Evolutionary conservation across 805 yeast genomes (phyloP).

Genomic region (Metschnikowia drakensbergensis): DNA sequence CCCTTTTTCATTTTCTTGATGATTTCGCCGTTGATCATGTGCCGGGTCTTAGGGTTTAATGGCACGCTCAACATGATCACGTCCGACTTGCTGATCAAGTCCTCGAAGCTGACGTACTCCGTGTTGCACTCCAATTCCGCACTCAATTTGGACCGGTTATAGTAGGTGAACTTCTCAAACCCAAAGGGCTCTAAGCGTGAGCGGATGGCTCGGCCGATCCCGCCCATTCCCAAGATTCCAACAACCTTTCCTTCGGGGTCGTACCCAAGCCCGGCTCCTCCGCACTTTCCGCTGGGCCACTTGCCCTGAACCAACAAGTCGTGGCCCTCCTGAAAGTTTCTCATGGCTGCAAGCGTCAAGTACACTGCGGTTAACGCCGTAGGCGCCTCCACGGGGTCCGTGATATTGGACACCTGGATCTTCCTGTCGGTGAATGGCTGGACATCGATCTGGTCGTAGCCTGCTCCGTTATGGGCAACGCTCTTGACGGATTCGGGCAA

Average conservation of each 20-base stretch:
- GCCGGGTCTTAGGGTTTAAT: conserved; percentile 65
- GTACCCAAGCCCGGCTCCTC: conserved; percentile 60
- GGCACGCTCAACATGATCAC: conserved; percentile 75
- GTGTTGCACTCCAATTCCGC: conserved; percentile 67
- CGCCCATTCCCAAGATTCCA: conserved; percentile 86
- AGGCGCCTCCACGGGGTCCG: conserved; percentile 62
- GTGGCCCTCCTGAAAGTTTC: conserved; percentile 65
- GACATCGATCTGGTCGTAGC: conserved; percentile 69
- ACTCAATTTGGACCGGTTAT: conserved; percentile 60
- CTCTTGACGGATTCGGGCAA: conserved; percentile 53
- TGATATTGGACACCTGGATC: conserved; percentile 66
- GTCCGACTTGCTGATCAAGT: conserved; percentile 60
- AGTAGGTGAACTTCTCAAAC: conserved; percentile 62
- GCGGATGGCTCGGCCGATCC: conserved; percentile 80
- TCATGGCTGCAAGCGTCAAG: conserved; percentile 57
- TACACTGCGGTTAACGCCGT: conserved; percentile 71
- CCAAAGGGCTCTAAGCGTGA: conserved; percentile 75
- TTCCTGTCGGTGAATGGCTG: conserved; percentile 46
- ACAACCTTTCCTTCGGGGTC: conserved; percentile 74
- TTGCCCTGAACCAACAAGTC: conserved; percentile 49
- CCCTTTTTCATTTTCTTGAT: conserved; percentile 74
- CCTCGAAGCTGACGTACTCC: conserved; percentile 68
- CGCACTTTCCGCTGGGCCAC: conserved; percentile 50
- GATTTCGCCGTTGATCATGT: conserved; percentile 58
- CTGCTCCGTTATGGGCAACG: conserved; percentile 68